These are phyloP conservation scores for Cutaneotrichosporon sp. DNA, from an alignment of 1,284 basidiomycete genomes.

Conservation along the genomic window DNA sequence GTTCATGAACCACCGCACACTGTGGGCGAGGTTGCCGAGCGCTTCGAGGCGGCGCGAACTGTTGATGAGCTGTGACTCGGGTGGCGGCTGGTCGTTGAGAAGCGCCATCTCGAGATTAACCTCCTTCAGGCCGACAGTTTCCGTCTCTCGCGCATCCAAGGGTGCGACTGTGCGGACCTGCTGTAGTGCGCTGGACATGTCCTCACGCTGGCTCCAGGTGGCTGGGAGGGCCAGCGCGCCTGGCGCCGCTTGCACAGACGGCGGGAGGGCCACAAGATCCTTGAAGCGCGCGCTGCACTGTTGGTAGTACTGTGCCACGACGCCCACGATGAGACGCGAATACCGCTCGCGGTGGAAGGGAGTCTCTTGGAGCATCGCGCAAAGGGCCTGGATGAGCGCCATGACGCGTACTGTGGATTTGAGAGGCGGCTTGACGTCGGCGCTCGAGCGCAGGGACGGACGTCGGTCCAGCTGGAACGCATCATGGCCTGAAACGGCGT, in stretches of 20 bases:
- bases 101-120: conserved; percentile 16
- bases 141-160: conserved; percentile 13
- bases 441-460: conserved; percentile 8
- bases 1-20: conserved; percentile 77
- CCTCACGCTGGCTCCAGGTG: conserved; percentile 79
- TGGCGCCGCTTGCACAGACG: background rate
- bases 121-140: conserved; percentile 5
- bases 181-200: conserved; percentile 69
- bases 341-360: conserved; percentile 96
- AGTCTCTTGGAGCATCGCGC: conserved; percentile 86
- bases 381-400: conserved; percentile 87
- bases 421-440: conserved; percentile 50
- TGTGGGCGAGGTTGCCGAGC: conserved; percentile 78
- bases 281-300: conserved; percentile 82
- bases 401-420: conserved; percentile 85
- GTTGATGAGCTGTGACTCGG: conserved; percentile 69
- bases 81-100: conserved; percentile 58
- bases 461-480: conserved; percentile 64
- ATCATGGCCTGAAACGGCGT: conserved; percentile 76
- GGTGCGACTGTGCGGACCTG: conserved; percentile 47
- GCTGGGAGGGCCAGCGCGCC: conserved; percentile 60
- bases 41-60: conserved; percentile 73
- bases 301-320: conserved; percentile 95
- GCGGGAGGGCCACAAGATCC: conserved; percentile 43
- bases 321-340: conserved; percentile 87